Conservation (phyloP, 2,329 filamentous ascomycete species). For the Aureobasidium melanogenum region DNA sequence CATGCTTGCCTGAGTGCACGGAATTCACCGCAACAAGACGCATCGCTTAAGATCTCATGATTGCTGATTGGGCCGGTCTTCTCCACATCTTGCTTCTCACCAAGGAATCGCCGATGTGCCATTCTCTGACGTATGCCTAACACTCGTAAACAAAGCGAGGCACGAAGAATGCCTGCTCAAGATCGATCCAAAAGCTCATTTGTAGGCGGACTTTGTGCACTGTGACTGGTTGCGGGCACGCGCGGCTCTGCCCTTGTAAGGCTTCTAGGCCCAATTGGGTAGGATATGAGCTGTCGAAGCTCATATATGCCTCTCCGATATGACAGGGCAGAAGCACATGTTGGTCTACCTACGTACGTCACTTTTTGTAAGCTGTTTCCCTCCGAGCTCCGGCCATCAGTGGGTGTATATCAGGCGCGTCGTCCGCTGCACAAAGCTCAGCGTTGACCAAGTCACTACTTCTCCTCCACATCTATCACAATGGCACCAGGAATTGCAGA, state of each 20-base stretch:
- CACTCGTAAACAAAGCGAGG: too few species aligned
- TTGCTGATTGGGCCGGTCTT: background rate
- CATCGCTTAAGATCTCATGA: background rate
- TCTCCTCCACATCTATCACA: background rate
- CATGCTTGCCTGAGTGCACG: background rate
- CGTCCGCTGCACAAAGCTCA: background rate
- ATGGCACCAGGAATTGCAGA: constrained; percentile 8
- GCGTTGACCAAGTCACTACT: background rate
- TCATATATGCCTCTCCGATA: background rate
- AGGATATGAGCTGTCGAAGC: background rate
- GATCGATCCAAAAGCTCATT: background rate
- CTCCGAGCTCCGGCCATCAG: background rate
- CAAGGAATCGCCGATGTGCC: background rate
- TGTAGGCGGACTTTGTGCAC: background rate
- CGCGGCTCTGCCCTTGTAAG: background rate
- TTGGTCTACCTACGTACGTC: background rate
- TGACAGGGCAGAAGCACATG: background rate
- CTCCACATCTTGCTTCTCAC: background rate
- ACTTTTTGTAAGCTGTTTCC: background rate
- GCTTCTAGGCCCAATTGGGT: background rate
- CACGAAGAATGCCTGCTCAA: background rate
- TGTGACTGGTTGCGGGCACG: background rate
- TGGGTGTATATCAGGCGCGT: background rate
- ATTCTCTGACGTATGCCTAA: background rate
- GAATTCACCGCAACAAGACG: background rate